Base-by-base conservation (phyloP, 306 rosid genomes). In the Cicer arietinum region DNA sequence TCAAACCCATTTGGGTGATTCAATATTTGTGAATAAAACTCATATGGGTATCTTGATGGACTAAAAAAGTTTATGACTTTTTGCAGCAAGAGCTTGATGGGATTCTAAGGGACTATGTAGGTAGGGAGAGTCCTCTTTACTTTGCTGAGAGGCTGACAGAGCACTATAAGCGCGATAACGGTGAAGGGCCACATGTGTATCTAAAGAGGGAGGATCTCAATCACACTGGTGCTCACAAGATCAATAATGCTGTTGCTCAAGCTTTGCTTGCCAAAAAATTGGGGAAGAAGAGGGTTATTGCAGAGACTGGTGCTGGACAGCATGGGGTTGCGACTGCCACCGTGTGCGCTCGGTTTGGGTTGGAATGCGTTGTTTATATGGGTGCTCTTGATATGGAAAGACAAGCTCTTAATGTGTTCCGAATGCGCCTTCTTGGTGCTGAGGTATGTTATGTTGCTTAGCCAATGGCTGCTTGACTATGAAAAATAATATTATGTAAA, bases 271-370 rank as follows among this genome's bases (percentile, higher is more conserved):
- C 98, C 6, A 91, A 88, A 86, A 82, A 82, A 25, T 77, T 91
- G 87, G 93, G 97, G 47, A 93, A 93, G 80, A 83, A 83, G 16
- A 89, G 97, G 18, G 89, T 93, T 50, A 88, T 93, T 74, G 97
- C 98, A 53, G 98, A 93, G 70, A 93, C 98, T 46, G 98, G 98
- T 43, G 97, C 97, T 0, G 98, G 98, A 37, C 98, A 93, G 77
- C 98, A 93, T 65, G 98, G 98, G n/a, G 97, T 93, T 67, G 98
- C 98, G 46, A 88, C 98, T 43, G 97, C 98, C 6, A 93, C 97
- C 8, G 98, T 91, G 7, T 93, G 96, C 59, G 98, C 98, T 41
- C 69, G 98, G 73, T 89, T 93, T 80, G 98, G 96, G 9, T 63
- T 93, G 81, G 79, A 88, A 14, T 91, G 98, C 67, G 81, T 93